Percentiles rank a stretch among this genome's conserved stretches.
Conservation (phyloP, 495 filamentous ascomycete genomes). For the Hypoxylon lenormandii region DNA sequence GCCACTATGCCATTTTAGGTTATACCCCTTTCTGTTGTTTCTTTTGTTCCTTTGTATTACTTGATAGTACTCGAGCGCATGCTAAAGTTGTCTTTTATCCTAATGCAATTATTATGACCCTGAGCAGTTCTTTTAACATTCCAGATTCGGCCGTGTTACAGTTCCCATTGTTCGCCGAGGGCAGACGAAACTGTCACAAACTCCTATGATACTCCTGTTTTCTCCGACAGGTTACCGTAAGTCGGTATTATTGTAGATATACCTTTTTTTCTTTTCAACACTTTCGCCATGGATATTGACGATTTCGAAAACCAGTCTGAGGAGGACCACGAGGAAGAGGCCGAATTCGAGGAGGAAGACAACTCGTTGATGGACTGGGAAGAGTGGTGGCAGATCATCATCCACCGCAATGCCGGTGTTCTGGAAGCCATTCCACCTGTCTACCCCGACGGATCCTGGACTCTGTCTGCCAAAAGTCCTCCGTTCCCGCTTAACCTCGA, state of each 20-base stretch:
- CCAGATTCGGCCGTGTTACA: slow-evolving; percentile 4
- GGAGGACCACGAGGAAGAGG: not conserved
- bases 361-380: slow-evolving; percentile 26
- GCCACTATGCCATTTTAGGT: too few relatives aligned
- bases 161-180: slow-evolving; percentile 24
- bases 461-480: slow-evolving; percentile 1
- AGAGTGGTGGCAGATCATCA: slow-evolving; percentile 31
- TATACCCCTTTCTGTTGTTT: too few relatives aligned
- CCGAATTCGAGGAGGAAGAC: not conserved
- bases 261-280: too few relatives aligned
- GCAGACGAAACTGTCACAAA: not conserved
- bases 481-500: slow-evolving; percentile 41
- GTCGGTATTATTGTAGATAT: not conserved
- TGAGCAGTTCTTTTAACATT: slow-evolving; percentile 14
- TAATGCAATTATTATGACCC: slow-evolving; percentile 1
- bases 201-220: too few relatives aligned
- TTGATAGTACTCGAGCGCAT: too few relatives aligned
- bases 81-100: not conserved
- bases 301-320: not conserved
- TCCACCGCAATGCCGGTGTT: slow-evolving; percentile 25
- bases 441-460: slow-evolving; percentile 12
- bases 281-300: slow-evolving; percentile 9
- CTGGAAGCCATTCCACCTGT: not conserved
- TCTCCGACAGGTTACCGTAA: too few relatives aligned
- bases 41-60: too few relatives aligned